These are phyloP conservation scores for Plantago lanceolata DNA, from an alignment of 305 asterid genomes.

Conservation along the genomic window DNA sequence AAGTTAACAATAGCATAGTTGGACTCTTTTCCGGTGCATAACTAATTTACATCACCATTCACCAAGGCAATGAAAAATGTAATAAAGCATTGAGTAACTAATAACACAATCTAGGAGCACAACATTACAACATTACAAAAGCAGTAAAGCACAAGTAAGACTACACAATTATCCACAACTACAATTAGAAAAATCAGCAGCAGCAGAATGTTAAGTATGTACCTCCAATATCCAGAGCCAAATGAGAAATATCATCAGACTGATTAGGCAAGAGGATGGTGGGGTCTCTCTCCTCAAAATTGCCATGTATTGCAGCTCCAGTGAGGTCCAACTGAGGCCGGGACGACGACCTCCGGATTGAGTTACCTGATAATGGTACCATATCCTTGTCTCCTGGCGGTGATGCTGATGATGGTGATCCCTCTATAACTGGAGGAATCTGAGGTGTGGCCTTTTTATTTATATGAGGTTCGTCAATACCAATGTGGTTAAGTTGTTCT, in stretches of 20 bases:
- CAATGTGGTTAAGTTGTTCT: constrained; percentile 38
- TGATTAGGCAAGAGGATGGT: constrained; percentile 92
- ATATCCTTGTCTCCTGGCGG: constrained; percentile 47
- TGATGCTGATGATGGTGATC: constrained; percentile 23
- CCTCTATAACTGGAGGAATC: constrained; percentile 32
- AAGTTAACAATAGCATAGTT: too few relatives aligned
- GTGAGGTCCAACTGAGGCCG: constrained; percentile 89
- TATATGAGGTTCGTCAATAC: constrained; percentile 43
- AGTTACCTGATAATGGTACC: constrained; percentile 57
- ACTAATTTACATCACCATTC: too few relatives aligned
- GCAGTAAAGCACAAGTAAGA: too few relatives aligned
- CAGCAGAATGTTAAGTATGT: too few relatives aligned
- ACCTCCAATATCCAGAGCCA: constrained; percentile 99
- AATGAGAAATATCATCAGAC: constrained; percentile 93
- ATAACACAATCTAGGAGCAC: too few relatives aligned
- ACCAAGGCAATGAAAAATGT: too few relatives aligned
- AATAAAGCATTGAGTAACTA: too few relatives aligned
- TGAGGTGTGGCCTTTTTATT: constrained; percentile 19
- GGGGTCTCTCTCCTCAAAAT: constrained; percentile 89
- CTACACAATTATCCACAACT: too few relatives aligned
- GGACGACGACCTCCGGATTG: constrained; percentile 75
- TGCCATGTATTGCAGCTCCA: constrained; percentile 96
- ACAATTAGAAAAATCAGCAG: too few relatives aligned
- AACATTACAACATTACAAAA: too few relatives aligned
- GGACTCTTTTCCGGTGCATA: too few relatives aligned